phyloP scores from a whole-genome alignment of 129 eudicot genomes.

The Flaveria linearis region DNA sequence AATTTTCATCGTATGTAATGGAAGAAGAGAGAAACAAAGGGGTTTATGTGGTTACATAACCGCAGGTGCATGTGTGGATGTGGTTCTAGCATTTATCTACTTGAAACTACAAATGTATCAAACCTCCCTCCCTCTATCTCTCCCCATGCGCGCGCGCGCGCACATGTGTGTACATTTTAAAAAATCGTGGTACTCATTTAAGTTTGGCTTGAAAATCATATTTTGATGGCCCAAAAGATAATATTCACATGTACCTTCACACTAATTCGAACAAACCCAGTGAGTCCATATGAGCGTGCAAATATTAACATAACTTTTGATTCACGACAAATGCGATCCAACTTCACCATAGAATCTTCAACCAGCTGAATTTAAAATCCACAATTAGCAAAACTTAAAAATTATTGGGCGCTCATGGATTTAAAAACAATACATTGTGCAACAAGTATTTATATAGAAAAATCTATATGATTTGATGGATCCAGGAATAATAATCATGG shows the following conservation, averaged over 20 bases:
- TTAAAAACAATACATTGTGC: neutral
- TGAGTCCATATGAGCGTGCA: constrained; percentile 96
- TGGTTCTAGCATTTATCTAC: neutral
- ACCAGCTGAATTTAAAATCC: constrained; percentile 54
- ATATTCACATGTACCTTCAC: constrained; percentile 59
- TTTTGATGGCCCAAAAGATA: neutral
- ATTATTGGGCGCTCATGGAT: neutral
- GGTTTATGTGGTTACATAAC: no score
- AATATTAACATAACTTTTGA: constrained; percentile 75
- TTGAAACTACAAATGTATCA: no score
- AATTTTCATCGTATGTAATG: no score
- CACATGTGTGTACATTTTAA: neutral
- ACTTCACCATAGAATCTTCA: constrained; percentile 86
- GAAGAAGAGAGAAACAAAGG: no score
- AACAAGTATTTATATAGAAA: no score
- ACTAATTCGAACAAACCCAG: constrained; percentile 91
- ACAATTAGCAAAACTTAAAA: neutral
- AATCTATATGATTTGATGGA: no score
- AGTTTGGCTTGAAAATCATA: neutral
- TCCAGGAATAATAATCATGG: no score
- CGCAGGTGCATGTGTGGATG: no score
- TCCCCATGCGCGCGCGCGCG: no score
- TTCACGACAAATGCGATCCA: constrained; percentile 85
- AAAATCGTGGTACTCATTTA: neutral
- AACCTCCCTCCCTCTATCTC: no score